Evolutionary conservation across 345 rosid species (phyloP).

Genomic region (Salix viminalis): DNA sequence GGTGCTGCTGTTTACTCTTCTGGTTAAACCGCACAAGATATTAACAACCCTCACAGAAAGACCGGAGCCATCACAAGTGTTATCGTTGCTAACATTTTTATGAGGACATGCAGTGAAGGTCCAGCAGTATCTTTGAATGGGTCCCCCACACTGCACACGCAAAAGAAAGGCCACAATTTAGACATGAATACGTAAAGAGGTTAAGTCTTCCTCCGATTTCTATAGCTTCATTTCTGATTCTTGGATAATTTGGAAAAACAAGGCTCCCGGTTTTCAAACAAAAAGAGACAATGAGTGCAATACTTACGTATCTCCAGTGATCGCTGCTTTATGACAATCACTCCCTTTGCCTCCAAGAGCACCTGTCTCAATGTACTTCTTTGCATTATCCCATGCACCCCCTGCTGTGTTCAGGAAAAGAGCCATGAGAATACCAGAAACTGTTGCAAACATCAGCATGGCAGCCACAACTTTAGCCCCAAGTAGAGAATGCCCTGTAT

Average conservation of each 20-base stretch:
- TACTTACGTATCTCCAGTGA: conserved; percentile 96
- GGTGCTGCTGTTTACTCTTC: not conserved
- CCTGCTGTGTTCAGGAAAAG: conserved; percentile 97
- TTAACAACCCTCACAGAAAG: conserved; percentile 46
- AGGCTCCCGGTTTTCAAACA: not conserved
- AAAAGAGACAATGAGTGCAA: not conserved
- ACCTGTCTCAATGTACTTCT: conserved; percentile 93
- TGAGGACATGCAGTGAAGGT: conserved; percentile 89
- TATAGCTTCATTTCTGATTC: not conserved
- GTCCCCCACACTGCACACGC: conserved; percentile 85
- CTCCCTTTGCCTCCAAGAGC: conserved; percentile 99
- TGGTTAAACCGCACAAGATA: conserved; percentile 10
- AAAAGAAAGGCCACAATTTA: not conserved
- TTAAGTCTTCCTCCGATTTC: not conserved
- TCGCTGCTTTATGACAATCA: conserved; percentile 92
- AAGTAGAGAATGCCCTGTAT: conserved; percentile 86
- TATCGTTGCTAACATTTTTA: conserved; percentile 83
- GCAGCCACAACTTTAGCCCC: conserved; percentile 93
- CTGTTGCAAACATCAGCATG: conserved; percentile 93
- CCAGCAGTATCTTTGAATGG: conserved; percentile 98
- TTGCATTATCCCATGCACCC: conserved; percentile 99
- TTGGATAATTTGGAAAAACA: not conserved
- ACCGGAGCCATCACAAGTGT: conserved; percentile 97
- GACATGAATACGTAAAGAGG: not conserved
- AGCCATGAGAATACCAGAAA: conserved; percentile 96